Evolutionary conservation across 2,329 filamentous ascomycete species (phyloP).

Genomic region (Scytalidium lignicola): DNA sequence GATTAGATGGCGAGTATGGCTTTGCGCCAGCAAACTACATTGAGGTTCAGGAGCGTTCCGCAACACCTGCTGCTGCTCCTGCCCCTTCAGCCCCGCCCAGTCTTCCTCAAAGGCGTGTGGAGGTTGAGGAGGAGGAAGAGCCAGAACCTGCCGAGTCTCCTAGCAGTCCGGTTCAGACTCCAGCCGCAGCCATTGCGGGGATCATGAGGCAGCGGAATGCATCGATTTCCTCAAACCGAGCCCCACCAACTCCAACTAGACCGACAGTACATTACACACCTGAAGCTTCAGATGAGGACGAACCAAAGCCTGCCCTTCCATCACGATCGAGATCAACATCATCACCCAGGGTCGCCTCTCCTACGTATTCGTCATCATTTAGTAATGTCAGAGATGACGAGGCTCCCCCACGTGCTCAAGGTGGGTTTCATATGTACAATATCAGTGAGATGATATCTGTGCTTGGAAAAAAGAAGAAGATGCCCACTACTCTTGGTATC

Average conservation of each 20-base stretch:
- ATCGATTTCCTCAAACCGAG: conserved; percentile 31
- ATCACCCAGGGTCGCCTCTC: conserved; percentile 22
- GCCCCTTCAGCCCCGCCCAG: conserved; percentile 26
- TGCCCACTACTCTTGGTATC: conserved; percentile 95
- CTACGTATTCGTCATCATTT: conserved; percentile 20
- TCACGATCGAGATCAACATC: conserved; percentile 32
- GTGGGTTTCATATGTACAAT: conserved; percentile 90
- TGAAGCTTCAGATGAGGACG: conserved; percentile 64
- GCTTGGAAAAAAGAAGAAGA: conserved; percentile 95
- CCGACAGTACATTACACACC: conserved; percentile 52
- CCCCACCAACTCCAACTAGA: conserved; percentile 46
- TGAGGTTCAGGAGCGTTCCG: conserved; percentile 51
- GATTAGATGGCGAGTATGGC: conserved; percentile 77
- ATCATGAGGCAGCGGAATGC: conserved; percentile 39
- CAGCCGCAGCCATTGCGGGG: conserved; percentile 44
- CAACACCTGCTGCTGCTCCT: conserved; percentile 19
- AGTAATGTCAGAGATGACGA: conserved; percentile 38
- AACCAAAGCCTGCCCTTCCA: conserved; percentile 27
- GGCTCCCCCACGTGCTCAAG: conserved; percentile 51
- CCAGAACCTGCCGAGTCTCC: conserved; percentile 19
- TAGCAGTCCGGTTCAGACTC: conserved; percentile 17
- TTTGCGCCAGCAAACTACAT: conserved; percentile 98
- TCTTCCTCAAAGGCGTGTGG: conserved; percentile 33
- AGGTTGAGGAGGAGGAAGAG: conserved; percentile 17
- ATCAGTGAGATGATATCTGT: conserved; percentile 97